Evolutionary conservation across 75 land plant species (phyloP), one percentile per base, ranked within the genome.

Genomic region (Cryptomeria japonica): DNA sequence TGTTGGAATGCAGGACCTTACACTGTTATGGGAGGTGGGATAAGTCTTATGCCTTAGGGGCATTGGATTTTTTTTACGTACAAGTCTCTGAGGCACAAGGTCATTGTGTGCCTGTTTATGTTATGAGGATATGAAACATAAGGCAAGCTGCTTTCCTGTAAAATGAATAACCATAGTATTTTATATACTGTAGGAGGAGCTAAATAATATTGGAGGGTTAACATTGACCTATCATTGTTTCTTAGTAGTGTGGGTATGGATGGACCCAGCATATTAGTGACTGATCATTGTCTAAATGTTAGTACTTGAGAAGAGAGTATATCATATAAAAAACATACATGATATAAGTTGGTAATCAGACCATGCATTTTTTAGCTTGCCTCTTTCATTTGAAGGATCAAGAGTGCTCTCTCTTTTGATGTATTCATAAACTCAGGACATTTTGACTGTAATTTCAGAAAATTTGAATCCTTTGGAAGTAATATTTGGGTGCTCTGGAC

Each of bases 191-290:
- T 25, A 49, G 70, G 38, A 44, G 70, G 34, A 28, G 14, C 32
- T 85, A 72, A 85, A 19, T 85, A n/a, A 49, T 85, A 85, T 85
- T 22, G 28, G 42, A 34, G 86, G 18, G 14, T 47, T 85, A 61
- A 85, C 49, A 5, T 85, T 15, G 1, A 18, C 12, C 1, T 49
- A 31, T 34, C 56, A 22, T 34, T 18, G 32, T 64, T 64, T 9
- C n/a, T 38, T 64, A 34, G 3, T 75, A 13, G 37, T 75, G 77
- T 28, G 7, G 76, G 12, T 72, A 72, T 34, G 77, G 77, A 75
- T 34, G 77, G 37, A 34, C 16, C 77, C 34, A 75, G 37, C 16
- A 32, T 72, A 32, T 34, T 13, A 75, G 15, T 34, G 77, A 34
- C 34, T 75, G 34, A 32, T 75, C 16, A 32, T 75, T 75, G 0